Base-by-base conservation (phyloP, 495 filamentous ascomycete genomes). In the Penicillium chermesinum region DNA sequence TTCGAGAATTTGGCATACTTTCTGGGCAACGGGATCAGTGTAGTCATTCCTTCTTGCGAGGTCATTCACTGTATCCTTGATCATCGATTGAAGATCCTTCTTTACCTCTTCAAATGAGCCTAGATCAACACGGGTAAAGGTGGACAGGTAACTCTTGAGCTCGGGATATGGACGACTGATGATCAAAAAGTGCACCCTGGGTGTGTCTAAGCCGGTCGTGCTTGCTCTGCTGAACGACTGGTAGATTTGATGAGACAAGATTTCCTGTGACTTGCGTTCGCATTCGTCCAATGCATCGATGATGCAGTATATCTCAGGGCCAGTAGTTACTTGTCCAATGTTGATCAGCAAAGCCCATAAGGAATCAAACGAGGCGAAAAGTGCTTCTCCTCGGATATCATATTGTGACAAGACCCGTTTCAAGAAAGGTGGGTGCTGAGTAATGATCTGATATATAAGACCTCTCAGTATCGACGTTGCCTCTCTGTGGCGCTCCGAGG, bases 341-440 rank as follows among this genome's bases (percentile, higher is more conserved):
- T 49, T 41, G 27, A 57, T 53, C 0, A 65, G 39, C 12, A 50
- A 21, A 1, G 40, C 33, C 60, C 62, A 65, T n/a, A 65, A 44
- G 17, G 46, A 48, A 42, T 65, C 62, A 54, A 65, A 65, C 15
- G 57, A 63, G 7, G 49, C 37, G 27, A 63, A 61, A 13, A 65
- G 33, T 2, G 18, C 37, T n/a, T 57, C 48, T 46, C 47, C 37
- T 19, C 57, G 55, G 12, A 47, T 53, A 5, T 44, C 3, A 40
- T 54, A 69, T 37, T 36, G 56, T n/a, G 49, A 32, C 17, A 64
- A 32, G 9, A 69, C n/a, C 19, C 47, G 41, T 10, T 59, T 33
- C 14, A 65, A 40, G 2, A 59, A 40, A 16, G 36, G 15, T 21
- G 48, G 54, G 9, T 44, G 12, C 34, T 53, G 17, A 12, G 55